These are phyloP conservation scores for Rhodomyrtus tomentosa DNA, from an alignment of 345 rosid genomes.

Conservation along the genomic window DNA sequence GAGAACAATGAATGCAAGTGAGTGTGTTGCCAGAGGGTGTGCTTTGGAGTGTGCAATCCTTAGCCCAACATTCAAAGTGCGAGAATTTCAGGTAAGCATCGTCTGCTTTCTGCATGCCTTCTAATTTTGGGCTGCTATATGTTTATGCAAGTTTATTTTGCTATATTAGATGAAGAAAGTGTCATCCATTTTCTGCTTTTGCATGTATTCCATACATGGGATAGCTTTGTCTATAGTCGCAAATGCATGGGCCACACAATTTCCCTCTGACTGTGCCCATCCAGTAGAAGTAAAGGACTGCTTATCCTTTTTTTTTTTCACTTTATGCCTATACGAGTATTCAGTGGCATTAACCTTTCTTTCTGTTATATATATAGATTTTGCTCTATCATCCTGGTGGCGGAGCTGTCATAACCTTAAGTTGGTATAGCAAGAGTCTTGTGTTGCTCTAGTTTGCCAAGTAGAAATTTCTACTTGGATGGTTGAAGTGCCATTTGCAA, in stretches of 20 bases:
- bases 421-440: background rate
- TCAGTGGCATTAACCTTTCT: background rate
- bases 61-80: constrained; percentile 94
- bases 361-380: background rate
- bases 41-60: constrained; percentile 96
- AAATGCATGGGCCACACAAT: background rate
- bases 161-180: background rate
- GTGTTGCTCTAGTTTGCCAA: background rate
- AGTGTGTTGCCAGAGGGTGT: constrained; percentile 85
- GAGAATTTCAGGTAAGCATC: constrained; percentile 76
- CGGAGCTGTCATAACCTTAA: background rate
- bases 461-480: background rate
- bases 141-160: background rate
- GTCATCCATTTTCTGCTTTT: background rate
- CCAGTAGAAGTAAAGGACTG: background rate
- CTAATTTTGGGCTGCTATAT: background rate
- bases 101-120: background rate
- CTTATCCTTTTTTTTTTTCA: background rate
- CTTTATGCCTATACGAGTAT: background rate
- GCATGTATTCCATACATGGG: background rate
- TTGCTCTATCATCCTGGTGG: background rate
- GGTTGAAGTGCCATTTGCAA: background rate
- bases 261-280: background rate
- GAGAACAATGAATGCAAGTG: constrained; percentile 97
- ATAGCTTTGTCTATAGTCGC: background rate